These are phyloP conservation scores for Calonectria multiphialidica DNA, from an alignment of 2,329 filamentous ascomycete genomes.

Conservation along the genomic window DNA sequence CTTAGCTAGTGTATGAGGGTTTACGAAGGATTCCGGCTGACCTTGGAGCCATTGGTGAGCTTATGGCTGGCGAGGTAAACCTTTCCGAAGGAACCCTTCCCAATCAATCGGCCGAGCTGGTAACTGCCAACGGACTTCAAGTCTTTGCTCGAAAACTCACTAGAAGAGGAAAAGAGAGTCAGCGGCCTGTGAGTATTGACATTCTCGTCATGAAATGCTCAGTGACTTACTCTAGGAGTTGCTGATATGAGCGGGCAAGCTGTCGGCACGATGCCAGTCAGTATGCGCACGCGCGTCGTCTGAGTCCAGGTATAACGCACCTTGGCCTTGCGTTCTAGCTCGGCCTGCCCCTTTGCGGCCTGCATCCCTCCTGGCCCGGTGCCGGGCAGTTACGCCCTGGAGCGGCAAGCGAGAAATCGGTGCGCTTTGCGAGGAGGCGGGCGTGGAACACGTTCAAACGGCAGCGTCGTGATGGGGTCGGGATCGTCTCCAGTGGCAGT, in stretches of 20 bases:
- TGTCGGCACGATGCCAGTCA: constrained; percentile 50
- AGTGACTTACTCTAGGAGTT: constrained; percentile 87
- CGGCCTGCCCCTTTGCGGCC: constrained; percentile 67
- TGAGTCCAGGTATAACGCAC: constrained; percentile 46
- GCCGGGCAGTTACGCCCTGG: constrained; percentile 37
- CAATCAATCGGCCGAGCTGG: constrained; percentile 89
- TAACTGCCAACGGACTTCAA: constrained; percentile 96
- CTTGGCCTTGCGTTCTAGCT: constrained; percentile 74
- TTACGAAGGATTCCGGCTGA: constrained; percentile 52
- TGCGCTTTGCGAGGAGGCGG: constrained; percentile 9
- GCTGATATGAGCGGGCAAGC: constrained; percentile 97
- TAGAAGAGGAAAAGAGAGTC: constrained; percentile 52
- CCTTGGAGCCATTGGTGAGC: constrained; percentile 98
- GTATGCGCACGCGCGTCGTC: background rate
- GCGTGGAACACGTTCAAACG: constrained; percentile 23
- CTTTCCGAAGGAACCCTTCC: constrained; percentile 98
- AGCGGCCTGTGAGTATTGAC: background rate
- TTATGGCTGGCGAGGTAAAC: constrained; percentile 97
- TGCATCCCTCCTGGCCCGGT: constrained; percentile 59
- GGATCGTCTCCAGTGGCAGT: constrained; percentile 34
- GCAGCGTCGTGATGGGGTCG: constrained; percentile 18
- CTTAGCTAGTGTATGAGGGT: constrained; percentile 6
- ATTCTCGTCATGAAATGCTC: background rate
- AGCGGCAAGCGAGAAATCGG: constrained; percentile 29
- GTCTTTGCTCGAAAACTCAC: constrained; percentile 94